Conservation (phyloP, 2,329 filamentous ascomycete species). For the Fusarium devonianum region DNA sequence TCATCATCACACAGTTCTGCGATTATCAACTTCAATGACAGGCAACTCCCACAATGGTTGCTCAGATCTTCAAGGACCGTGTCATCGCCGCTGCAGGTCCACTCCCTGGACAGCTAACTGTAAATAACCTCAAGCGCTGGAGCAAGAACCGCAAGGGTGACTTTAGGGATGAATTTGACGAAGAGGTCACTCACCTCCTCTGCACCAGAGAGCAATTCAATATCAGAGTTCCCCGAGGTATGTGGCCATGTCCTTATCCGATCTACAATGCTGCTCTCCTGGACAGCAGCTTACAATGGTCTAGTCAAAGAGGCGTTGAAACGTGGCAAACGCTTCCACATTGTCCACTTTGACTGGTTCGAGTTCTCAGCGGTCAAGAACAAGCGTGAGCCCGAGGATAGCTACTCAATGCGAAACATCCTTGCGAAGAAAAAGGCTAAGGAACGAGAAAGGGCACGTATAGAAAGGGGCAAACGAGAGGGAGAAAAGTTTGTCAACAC, state of each 20-base stretch:
- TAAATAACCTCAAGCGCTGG: conserved; percentile 71
- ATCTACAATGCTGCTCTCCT: not conserved
- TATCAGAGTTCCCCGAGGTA: conserved; percentile 49
- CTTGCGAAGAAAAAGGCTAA: conserved; percentile 43
- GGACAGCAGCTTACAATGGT: not conserved
- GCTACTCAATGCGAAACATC: conserved; percentile 53
- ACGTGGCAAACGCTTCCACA: conserved; percentile 46
- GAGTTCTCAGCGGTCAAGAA: conserved; percentile 52
- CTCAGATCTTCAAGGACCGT: conserved; percentile 58
- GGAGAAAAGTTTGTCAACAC: conserved; percentile 56
- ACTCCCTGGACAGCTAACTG: conserved; percentile 57
- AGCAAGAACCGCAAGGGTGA: conserved; percentile 66
- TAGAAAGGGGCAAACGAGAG: conserved; percentile 50
- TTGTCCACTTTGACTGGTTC: conserved; percentile 62
- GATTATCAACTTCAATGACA: not conserved
- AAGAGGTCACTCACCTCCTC: conserved; percentile 75
- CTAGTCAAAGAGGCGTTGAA: conserved; percentile 51
- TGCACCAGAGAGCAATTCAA: conserved; percentile 69
- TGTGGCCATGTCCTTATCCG: not conserved
- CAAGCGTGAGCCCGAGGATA: conserved; percentile 42
- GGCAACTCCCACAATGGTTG: conserved; percentile 38
- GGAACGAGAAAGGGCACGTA: conserved; percentile 45
- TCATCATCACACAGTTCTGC: not conserved
- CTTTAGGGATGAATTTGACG: conserved; percentile 59
- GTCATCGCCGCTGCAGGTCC: conserved; percentile 66